Percentiles rank a stretch among this genome's conserved stretches.
phyloP scores from a whole-genome alignment of 177 flowering plant species.

The Vitis hybrid region DNA sequence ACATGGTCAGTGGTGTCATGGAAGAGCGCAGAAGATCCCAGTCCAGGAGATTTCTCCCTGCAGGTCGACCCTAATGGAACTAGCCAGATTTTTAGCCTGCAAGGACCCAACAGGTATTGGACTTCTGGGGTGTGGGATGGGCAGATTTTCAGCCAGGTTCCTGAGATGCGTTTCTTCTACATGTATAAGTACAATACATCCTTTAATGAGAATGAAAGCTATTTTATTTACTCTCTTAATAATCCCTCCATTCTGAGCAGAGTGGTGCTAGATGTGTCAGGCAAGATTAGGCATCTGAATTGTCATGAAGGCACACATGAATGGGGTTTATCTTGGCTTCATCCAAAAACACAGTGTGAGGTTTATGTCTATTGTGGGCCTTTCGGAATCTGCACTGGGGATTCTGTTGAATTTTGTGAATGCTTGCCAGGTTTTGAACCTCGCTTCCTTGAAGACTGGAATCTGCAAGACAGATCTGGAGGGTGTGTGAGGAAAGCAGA shows the following conservation, averaged over 20 bases:
- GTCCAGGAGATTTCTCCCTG: constrained; percentile 38
- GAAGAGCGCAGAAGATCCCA: constrained; percentile 50
- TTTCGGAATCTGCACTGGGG: too few relatives aligned
- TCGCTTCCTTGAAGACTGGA: constrained; percentile 9
- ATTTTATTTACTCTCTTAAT: constrained; percentile 30
- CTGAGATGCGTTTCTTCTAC: constrained; percentile 6
- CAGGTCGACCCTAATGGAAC: constrained; percentile 30
- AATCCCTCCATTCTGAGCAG: constrained; percentile 21
- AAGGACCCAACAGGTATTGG: constrained; percentile 33
- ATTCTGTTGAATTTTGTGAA: too few relatives aligned
- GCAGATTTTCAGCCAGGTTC: not conserved
- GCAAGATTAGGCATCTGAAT: constrained; percentile 27
- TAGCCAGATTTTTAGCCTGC: constrained; percentile 22
- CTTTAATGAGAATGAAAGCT: constrained; percentile 32
- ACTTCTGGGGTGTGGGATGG: constrained; percentile 32
- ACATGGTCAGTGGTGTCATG: constrained; percentile 26
- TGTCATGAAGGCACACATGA: constrained; percentile 16
- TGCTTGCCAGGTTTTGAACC: constrained; percentile 21
- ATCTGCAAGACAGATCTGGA: not conserved
- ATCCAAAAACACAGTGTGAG: constrained; percentile 34
- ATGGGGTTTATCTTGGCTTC: constrained; percentile 43
- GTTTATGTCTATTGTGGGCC: constrained; percentile 37
- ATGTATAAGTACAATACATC: constrained; percentile 31
- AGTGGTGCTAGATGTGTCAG: constrained; percentile 32
- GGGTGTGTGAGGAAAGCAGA: constrained; percentile 6